phyloP scores from a whole-genome alignment of 805 yeast genomes.

The Schwanniomyces occidentalis region DNA sequence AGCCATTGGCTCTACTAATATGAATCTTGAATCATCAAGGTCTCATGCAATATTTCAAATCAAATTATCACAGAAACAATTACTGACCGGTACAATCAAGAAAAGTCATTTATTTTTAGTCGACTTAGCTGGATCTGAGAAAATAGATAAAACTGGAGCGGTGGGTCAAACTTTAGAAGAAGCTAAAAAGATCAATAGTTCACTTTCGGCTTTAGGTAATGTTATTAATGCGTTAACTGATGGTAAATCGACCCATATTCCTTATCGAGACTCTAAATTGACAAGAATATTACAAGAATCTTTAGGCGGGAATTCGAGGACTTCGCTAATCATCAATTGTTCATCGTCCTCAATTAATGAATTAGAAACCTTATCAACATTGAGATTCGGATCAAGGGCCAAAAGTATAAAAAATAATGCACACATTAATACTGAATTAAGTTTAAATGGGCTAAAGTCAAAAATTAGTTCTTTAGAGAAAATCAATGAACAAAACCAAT shows the following conservation, averaged over 20 bases:
- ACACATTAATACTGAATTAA: conserved; percentile 59
- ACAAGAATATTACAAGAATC: conserved; percentile 79
- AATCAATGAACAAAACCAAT: conserved; percentile 26
- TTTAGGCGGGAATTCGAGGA: conserved; percentile 79
- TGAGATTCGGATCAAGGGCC: conserved; percentile 75
- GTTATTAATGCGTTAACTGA: conserved; percentile 81
- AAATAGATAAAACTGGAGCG: conserved; percentile 75
- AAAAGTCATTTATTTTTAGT: conserved; percentile 69
- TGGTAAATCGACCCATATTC: conserved; percentile 61
- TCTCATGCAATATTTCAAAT: conserved; percentile 81
- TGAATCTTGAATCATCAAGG: conserved; percentile 74
- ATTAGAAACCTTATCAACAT: conserved; percentile 66
- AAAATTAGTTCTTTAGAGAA: conserved; percentile 36
- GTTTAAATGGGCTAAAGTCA: conserved; percentile 48
- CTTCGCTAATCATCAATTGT: conserved; percentile 71
- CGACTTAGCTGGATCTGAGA: conserved; percentile 88
- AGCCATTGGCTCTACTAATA: conserved; percentile 59
- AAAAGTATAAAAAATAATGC: conserved; percentile 66
- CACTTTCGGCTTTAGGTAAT: conserved; percentile 75
- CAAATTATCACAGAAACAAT: conserved; percentile 59
- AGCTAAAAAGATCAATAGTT: conserved; percentile 79
- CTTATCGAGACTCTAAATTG: conserved; percentile 76
- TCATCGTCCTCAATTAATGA: conserved; percentile 61
- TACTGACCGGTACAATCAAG: conserved; percentile 55
- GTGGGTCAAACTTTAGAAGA: conserved; percentile 72